Conservation (phyloP, 176 grass and related monocot genomes). For the Chrysopogon serrulatus region DNA sequence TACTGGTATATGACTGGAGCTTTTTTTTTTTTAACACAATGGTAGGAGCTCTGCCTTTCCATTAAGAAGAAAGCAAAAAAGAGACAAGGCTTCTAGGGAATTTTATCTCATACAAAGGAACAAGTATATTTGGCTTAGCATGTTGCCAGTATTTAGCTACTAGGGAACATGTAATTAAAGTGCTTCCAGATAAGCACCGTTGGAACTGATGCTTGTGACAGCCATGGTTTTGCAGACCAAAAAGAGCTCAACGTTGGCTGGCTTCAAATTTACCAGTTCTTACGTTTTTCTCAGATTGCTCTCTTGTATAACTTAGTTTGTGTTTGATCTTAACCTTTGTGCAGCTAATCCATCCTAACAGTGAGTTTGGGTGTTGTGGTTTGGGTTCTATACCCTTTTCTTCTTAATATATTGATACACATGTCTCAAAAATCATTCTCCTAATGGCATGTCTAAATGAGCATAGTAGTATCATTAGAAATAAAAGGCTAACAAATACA, state of each 20-base stretch:
- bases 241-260: background rate
- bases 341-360: background rate
- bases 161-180: background rate
- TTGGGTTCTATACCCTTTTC: too few relatives aligned
- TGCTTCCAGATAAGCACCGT: background rate
- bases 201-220: background rate
- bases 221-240: background rate
- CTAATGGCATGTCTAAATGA: background rate
- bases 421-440: too few relatives aligned
- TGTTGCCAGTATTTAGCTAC: background rate
- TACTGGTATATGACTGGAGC: background rate
- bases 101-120: background rate
- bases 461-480: background rate
- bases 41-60: background rate
- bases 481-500: constrained; percentile 4
- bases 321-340: background rate
- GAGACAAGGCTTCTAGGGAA: background rate
- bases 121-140: background rate
- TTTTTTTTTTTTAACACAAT: background rate
- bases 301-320: background rate
- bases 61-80: background rate
- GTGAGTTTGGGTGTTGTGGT: too few relatives aligned
- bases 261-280: background rate
- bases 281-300: background rate
- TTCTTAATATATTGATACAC: too few relatives aligned